Percentiles rank a stretch among this genome's conserved stretches.
Conservation (phyloP, 2,329 filamentous ascomycete genomes). For the Sporothrix pseudoabietina region DNA sequence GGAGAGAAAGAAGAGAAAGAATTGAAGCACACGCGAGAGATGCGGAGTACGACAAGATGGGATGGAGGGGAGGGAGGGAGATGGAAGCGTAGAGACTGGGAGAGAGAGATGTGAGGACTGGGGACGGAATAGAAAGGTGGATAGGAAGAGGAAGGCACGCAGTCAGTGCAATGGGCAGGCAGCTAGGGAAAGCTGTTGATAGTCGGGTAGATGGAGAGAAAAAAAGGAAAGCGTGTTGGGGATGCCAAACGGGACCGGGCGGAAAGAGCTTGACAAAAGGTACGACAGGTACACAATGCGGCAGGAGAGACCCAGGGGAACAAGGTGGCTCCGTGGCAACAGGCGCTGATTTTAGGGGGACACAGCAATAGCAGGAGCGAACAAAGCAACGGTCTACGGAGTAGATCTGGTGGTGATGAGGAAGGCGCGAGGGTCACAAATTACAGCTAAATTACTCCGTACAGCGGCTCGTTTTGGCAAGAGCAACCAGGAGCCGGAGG, state of each 20-base stretch:
- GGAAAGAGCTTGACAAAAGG: slow-evolving; percentile 6
- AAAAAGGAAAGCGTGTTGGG: slow-evolving; percentile 30
- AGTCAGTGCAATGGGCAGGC: slow-evolving; percentile 6
- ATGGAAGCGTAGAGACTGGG: slow-evolving; percentile 1
- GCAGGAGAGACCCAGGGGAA: not conserved
- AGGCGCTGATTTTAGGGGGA: not conserved
- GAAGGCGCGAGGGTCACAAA: slow-evolving; percentile 7
- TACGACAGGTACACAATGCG: not conserved
- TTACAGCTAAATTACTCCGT: slow-evolving; percentile 9
- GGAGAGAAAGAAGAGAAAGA: slow-evolving; percentile 3
- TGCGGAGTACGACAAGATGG: slow-evolving; percentile 11
- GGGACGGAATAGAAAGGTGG: not conserved
- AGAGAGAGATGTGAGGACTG: not conserved
- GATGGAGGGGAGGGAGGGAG: slow-evolving; percentile 12
- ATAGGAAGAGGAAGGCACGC: not conserved
- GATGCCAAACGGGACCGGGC: not conserved
- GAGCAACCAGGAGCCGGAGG: not conserved
- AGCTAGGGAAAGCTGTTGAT: slow-evolving; percentile 28
- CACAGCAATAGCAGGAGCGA: slow-evolving; percentile 12
- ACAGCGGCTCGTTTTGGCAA: slow-evolving; percentile 14
- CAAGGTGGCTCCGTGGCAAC: slow-evolving; percentile 16
- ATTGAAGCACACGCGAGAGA: slow-evolving; percentile 14
- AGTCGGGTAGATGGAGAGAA: slow-evolving; percentile 32
- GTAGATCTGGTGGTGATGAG: slow-evolving; percentile 11
- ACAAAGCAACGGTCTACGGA: not conserved